Evolutionary conservation across 345 rosid genomes (phyloP).

Genomic region (Euclidium syriacum): DNA sequence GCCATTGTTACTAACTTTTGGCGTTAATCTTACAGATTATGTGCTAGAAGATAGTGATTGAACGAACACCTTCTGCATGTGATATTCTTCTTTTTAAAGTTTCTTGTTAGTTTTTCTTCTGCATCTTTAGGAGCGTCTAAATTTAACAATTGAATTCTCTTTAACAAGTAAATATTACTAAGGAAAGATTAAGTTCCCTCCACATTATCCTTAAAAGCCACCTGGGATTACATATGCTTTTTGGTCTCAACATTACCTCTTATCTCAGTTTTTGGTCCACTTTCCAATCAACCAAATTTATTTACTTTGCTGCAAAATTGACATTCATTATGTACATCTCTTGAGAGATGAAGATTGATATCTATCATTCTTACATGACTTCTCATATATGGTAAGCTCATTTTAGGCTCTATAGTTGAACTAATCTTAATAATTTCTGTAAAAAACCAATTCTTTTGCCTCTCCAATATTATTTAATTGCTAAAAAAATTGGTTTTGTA

Average conservation of each 20-base stretch:
- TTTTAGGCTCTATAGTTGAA: no score
- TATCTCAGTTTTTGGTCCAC: neutral
- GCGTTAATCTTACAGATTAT: slow-evolving; percentile 50
- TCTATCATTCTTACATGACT: slow-evolving; percentile 97
- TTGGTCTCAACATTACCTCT: slow-evolving; percentile 8
- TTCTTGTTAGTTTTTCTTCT: slow-evolving; percentile 6
- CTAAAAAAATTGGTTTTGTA: no score
- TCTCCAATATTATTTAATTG: no score
- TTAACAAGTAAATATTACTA: slow-evolving; percentile 58
- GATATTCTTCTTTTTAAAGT: slow-evolving; percentile 17
- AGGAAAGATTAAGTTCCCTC: slow-evolving; percentile 96
- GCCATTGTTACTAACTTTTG: neutral
- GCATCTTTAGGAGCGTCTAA: neutral
- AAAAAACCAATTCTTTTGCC: no score
- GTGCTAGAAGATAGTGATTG: slow-evolving; percentile 94
- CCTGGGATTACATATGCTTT: slow-evolving; percentile 97
- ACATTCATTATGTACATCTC: neutral
- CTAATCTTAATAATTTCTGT: no score
- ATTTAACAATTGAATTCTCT: neutral
- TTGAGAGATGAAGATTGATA: neutral
- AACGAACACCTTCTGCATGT: slow-evolving; percentile 99
- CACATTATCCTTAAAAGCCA: slow-evolving; percentile 96
- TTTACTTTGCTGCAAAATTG: neutral
- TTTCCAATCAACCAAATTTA: neutral
- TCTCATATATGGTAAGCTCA: slow-evolving; percentile 90